Percentiles rank a stretch among this genome's conserved stretches.
Conservation (phyloP, 768 basidiomycete genomes). For the Xerocomellus intermedius region DNA sequence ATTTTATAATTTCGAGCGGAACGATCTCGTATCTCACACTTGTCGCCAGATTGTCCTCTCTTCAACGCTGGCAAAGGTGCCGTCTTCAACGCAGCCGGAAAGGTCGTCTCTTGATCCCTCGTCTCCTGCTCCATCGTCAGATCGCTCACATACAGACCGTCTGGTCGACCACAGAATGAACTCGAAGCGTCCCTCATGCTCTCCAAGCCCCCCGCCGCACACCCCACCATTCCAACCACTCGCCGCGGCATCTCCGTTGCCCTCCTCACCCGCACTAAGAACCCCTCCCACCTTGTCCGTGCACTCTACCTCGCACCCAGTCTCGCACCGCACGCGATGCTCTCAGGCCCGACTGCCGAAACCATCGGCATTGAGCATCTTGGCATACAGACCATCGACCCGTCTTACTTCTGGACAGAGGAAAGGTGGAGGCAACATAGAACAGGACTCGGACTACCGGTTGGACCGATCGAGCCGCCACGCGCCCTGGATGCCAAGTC, state of each 20-base stretch:
- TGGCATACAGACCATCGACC: constrained; percentile 60
- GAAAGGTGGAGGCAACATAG: constrained; percentile 76
- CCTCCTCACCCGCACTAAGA: constrained; percentile 63
- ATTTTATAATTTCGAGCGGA: not conserved
- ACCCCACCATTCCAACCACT: constrained; percentile 54
- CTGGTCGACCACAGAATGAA: constrained; percentile 55
- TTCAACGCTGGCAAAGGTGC: constrained; percentile 83
- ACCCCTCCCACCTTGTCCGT: constrained; percentile 71
- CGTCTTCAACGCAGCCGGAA: constrained; percentile 78
- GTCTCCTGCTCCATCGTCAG: not conserved
- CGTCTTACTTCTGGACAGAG: constrained; percentile 77
- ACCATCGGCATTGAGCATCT: constrained; percentile 48
- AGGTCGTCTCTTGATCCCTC: constrained; percentile 44
- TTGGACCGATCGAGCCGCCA: constrained; percentile 49
- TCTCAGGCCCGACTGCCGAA: constrained; percentile 69
- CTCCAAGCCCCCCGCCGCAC: constrained; percentile 68
- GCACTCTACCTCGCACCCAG: constrained; percentile 68
- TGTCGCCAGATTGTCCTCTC: constrained; percentile 58
- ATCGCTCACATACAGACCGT: not conserved
- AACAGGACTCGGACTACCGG: constrained; percentile 69
- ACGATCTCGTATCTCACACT: not conserved
- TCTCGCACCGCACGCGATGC: constrained; percentile 62
- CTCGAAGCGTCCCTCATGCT: constrained; percentile 81
- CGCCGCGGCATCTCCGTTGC: constrained; percentile 65
- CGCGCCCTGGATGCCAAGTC: constrained; percentile 15